Evolutionary conservation across 768 basidiomycete genomes (phyloP), one percentile per base, ranked within the genome.

Genomic region (Lentinula sp.): DNA sequence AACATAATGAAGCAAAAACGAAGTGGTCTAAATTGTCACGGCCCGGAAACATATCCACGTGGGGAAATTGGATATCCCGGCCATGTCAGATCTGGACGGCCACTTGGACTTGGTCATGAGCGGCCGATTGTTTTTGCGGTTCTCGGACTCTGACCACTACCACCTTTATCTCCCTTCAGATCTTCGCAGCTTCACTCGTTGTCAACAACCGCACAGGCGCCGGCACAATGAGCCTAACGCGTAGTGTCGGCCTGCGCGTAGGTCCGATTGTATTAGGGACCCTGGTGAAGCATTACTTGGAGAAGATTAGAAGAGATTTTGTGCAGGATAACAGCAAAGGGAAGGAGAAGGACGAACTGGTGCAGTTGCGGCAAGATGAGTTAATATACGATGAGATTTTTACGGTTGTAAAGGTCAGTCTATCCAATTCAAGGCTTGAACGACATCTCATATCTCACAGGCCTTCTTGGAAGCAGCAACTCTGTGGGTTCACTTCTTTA

Each of bases 261-360:
- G 90, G 87, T 0, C 90, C 90, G 4, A 71, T 91, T 57, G 77
- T 91, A 37, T 69, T 92, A 20, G 88, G 87, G 65, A 91, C 89
- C 0, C 79, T 93, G n/a, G 79, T 93, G 68, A 90, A 88, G 70
- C 93, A 95, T 69, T 95, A 93, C 71, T 83, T 95, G 52, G 86
- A 88, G 48, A 81, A 85, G 13, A 71, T 84, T 52, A 84, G 77
- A 72, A 76, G 74, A 23, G 78, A 80, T 60, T 28, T 53, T 32
- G 35, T 35, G 13, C 54, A 43, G 55, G 69, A 67, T 49, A 68
- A 69, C 36, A 66, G 52, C 28, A 66, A 66, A 9, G 72, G 75
- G 42, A 72, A 76, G 18, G 72, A 71, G 52, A 75, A 76, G 28
- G 37, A 52, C 10, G 59, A 28, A 6, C 28, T 13, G 35, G 59